Evolutionary conservation across 768 basidiomycete species (phyloP).

Genomic region (Leccinellum albellum): DNA sequence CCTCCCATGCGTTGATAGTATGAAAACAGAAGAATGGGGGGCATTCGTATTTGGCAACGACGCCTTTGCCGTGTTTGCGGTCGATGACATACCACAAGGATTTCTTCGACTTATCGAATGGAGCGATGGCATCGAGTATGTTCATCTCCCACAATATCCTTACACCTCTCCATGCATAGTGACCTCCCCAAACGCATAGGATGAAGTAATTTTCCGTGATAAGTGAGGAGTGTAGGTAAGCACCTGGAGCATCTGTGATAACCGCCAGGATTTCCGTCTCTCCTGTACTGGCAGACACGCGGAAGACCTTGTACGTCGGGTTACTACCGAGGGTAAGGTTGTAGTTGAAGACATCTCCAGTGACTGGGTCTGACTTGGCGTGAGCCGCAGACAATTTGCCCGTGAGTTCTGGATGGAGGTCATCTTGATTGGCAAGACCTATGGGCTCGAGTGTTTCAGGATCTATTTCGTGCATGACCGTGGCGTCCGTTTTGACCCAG

Average conservation of each 20-base stretch:
- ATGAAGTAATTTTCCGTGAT: constrained; percentile 37
- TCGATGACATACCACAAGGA: constrained; percentile 38
- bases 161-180: constrained; percentile 27
- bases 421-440: constrained; percentile 24
- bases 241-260: constrained; percentile 36
- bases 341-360: constrained; percentile 37
- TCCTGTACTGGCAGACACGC: constrained; percentile 29
- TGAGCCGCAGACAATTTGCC: constrained; percentile 36
- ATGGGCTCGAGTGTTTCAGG: constrained; percentile 37
- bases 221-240: constrained; percentile 37
- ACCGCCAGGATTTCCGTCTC: constrained; percentile 33
- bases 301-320: constrained; percentile 34
- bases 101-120: constrained; percentile 27
- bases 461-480: constrained; percentile 31
- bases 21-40: constrained; percentile 41
- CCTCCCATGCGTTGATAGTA: constrained; percentile 38
- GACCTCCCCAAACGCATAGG: constrained; percentile 34
- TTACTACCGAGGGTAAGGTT: constrained; percentile 27
- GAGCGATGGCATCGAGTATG: constrained; percentile 31
- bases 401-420: constrained; percentile 31
- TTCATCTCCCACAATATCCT: constrained; percentile 32
- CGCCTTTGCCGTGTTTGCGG: constrained; percentile 32
- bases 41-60: constrained; percentile 36
- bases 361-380: constrained; percentile 34
- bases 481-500: constrained; percentile 32